These are phyloP conservation scores for Candida ponderosae DNA, from an alignment of 805 yeast species.

Conservation along the genomic window DNA sequence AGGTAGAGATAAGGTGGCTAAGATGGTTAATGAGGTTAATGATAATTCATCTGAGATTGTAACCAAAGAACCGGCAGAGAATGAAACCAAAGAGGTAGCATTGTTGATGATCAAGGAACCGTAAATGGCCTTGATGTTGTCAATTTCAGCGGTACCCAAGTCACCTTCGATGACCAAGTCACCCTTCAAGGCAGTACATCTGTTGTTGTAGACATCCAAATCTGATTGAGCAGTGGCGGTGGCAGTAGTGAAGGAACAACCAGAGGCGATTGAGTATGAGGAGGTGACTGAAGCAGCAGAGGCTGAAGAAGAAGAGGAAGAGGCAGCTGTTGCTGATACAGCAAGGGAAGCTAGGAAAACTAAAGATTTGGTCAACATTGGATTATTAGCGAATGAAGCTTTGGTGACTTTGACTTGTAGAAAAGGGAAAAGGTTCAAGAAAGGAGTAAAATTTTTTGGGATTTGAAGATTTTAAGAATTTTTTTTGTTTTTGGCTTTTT, in stretches of 20 bases:
- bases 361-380: not conserved
- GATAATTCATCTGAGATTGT: slow-evolving; percentile 66
- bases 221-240: slow-evolving; percentile 80
- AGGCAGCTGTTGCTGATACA: slow-evolving; percentile 15
- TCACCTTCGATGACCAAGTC: slow-evolving; percentile 63
- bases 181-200: slow-evolving; percentile 79
- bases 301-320: slow-evolving; percentile 31
- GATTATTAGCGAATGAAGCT: no score
- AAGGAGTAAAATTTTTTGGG: no score
- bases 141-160: slow-evolving; percentile 56
- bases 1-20: slow-evolving; percentile 67
- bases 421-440: not conserved
- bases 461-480: no score
- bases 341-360: not conserved
- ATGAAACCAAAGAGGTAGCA: slow-evolving; percentile 51
- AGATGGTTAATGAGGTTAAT: slow-evolving; percentile 55
- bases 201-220: slow-evolving; percentile 59
- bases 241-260: slow-evolving; percentile 56
- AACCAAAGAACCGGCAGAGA: slow-evolving; percentile 75
- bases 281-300: slow-evolving; percentile 50
- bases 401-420: not conserved
- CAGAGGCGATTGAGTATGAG: slow-evolving; percentile 39
- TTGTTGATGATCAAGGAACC: slow-evolving; percentile 68
- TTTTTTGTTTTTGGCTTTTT: no score
- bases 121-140: slow-evolving; percentile 66